Base-by-base conservation (phyloP, 192 early-diverging fungal species). In the Backusella parvicylindrica region DNA sequence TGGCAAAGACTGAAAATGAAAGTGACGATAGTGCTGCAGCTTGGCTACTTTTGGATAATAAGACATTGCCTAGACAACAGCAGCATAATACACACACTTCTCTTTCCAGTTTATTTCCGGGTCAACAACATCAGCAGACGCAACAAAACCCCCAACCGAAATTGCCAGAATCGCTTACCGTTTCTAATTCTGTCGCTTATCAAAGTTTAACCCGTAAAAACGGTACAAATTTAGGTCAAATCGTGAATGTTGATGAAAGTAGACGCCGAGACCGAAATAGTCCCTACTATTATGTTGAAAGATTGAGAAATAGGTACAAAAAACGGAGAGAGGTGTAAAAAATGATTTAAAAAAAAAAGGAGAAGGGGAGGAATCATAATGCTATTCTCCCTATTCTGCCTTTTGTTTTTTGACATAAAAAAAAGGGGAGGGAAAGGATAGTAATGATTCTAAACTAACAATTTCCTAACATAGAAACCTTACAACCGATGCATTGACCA, bases 401-500 rank as follows among this genome's bases (percentile, higher is more conserved):
- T 41, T 41, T 41, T 40, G n/a, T 40, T 41, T 41, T 41, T 41
- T 41, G 40, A 41, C 40, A 41, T 41, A 0, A 7, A 53, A 21
- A 53, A 53, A 53, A 49, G 23, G 50, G 21, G 21, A 23, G 21
- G 50, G 16, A n/a, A 9, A 9, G 18, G 18, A 8, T 41, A 41
- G 40, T 13, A 12, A 23, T 53, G 21, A 23, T 53, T 53, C 7
- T 53, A 23, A 53, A n/a, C 18, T 35, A 36, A 21, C 35, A 23
- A 36, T 8, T 13, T 37, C 68, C 30, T 5, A 28, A 28, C 4
- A 60, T 60, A 60, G 53, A 43, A 73, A 77, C 26, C 73, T 72
- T 1, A 71, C 77, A 5, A 69, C 80, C 68, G 83, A 88, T 33
- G 66, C 72, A 5, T 70, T 88, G n/a, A 68, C 77, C 31, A 78